Percentiles rank a stretch among this genome's conserved stretches.
Conservation (phyloP, 768 basidiomycete genomes). For the Glaciozyma martinii region DNA sequence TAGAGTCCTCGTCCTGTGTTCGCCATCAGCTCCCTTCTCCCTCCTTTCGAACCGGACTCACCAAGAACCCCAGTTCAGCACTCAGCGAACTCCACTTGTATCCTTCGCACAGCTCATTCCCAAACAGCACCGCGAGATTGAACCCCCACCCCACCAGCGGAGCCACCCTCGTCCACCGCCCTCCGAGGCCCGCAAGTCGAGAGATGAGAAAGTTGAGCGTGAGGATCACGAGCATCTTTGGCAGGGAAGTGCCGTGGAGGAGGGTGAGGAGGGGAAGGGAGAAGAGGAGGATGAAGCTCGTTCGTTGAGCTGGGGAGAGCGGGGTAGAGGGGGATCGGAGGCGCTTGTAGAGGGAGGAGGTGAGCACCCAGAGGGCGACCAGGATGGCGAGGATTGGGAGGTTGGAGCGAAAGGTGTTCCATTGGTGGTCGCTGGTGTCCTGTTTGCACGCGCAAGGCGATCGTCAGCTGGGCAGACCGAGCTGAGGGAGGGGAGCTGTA, state of each 20-base stretch:
- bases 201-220: constrained; percentile 59
- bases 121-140: constrained; percentile 63
- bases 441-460: constrained; percentile 36
- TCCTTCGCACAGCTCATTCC: constrained; percentile 65
- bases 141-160: constrained; percentile 58
- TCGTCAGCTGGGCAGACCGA: neutral
- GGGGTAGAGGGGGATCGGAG: constrained; percentile 20
- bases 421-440: constrained; percentile 92
- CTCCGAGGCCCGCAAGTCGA: constrained; percentile 44
- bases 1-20: constrained; percentile 38
- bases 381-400: constrained; percentile 55
- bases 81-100: constrained; percentile 58
- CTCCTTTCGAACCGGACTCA: constrained; percentile 52
- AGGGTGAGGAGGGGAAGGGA: constrained; percentile 57
- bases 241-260: constrained; percentile 67
- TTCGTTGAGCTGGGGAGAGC: constrained; percentile 38
- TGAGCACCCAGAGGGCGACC: constrained; percentile 48
- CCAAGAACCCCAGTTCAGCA: constrained; percentile 53
- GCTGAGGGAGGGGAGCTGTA: constrained; percentile 26
- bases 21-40: constrained; percentile 29
- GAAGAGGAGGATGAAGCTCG: constrained; percentile 56
- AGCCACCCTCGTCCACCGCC: constrained; percentile 30
- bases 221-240: constrained; percentile 72
- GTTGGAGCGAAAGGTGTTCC: constrained; percentile 75
- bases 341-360: constrained; percentile 50